These are phyloP conservation scores for Gleditsia sinensis DNA, from an alignment of 306 rosid genomes.

Conservation along the genomic window DNA sequence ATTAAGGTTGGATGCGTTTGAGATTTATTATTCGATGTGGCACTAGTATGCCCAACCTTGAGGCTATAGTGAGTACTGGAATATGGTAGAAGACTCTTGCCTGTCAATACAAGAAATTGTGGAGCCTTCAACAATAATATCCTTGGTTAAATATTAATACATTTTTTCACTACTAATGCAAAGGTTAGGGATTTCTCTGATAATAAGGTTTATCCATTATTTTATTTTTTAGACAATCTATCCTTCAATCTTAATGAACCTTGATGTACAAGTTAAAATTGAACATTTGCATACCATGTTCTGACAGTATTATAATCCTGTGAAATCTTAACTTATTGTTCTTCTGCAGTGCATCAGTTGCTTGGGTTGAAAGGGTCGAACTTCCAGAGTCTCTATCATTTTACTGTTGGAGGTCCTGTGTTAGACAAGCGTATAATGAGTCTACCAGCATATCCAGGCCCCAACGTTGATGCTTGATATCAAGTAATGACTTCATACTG, in stretches of 20 bases:
- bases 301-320: background rate
- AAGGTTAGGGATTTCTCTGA: background rate
- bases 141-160: background rate
- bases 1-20: conserved; percentile 3
- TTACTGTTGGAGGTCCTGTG: conserved; percentile 91
- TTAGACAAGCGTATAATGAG: conserved; percentile 88
- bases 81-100: background rate
- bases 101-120: background rate
- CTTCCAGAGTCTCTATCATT: conserved; percentile 92
- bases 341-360: conserved; percentile 77
- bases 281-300: background rate
- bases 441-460: conserved; percentile 96
- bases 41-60: too few relatives aligned
- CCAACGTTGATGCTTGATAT: conserved; percentile 56
- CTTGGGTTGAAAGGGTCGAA: conserved; percentile 78
- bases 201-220: background rate
- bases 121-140: background rate
- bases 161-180: background rate
- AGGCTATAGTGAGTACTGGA: background rate
- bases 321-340: conserved; percentile 11
- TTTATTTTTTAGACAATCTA: background rate
- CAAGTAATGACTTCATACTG: conserved; percentile 10
- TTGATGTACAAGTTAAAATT: background rate
- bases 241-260: background rate
- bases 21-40: background rate